phyloP scores from a whole-genome alignment of 352 stramenopile species.

The Blastocystis sp. region DNA sequence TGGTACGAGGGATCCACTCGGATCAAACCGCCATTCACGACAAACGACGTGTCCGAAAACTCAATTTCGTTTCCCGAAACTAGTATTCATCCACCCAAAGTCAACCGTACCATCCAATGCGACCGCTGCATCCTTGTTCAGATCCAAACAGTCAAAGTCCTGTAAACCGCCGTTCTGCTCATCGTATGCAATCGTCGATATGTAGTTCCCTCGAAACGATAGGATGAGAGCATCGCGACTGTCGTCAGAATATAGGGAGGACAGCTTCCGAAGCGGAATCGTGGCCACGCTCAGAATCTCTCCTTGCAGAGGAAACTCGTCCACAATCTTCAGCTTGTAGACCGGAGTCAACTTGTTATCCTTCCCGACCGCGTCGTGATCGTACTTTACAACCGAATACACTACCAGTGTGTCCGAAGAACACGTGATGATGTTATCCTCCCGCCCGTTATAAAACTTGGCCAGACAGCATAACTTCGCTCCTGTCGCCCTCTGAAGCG shows the following conservation, averaged over 20 bases:
- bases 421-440: constrained; percentile 50
- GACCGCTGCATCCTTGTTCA: constrained; percentile 15
- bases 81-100: not conserved
- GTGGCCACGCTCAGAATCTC: constrained; percentile 21
- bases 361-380: not conserved
- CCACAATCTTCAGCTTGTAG: not conserved
- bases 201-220: constrained; percentile 23
- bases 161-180: not conserved
- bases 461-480: constrained; percentile 39
- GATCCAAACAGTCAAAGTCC: constrained; percentile 22
- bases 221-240: constrained; percentile 18
- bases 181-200: constrained; percentile 31
- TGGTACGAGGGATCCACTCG: constrained; percentile 37
- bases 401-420: constrained; percentile 52
- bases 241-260: not conserved
- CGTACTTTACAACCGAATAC: constrained; percentile 6
- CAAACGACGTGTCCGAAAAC: constrained; percentile 27
- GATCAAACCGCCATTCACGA: constrained; percentile 20
- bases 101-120: not conserved
- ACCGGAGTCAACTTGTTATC: not conserved
- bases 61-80: constrained; percentile 4
- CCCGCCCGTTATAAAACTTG: constrained; percentile 6
- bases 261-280: not conserved
- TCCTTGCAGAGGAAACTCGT: constrained; percentile 16
- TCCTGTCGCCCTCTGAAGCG: constrained; percentile 2